phyloP scores from a whole-genome alignment of 768 basidiomycete species.

The Rhodocollybia butyracea region DNA sequence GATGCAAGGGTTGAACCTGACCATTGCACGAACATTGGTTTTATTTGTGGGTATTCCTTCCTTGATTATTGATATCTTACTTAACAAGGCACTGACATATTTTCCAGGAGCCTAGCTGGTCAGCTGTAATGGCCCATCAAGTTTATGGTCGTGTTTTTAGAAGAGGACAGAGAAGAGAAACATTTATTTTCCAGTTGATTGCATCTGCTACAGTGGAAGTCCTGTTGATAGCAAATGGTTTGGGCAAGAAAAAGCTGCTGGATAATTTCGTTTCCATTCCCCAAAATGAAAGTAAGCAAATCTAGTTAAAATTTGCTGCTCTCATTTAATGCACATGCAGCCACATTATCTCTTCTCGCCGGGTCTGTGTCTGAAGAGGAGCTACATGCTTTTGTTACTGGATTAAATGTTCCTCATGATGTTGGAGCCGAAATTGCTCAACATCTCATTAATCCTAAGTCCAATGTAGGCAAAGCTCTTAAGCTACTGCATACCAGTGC shows the following conservation, averaged over 20 bases:
- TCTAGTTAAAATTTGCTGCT: neutral
- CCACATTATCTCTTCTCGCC: too few relatives aligned
- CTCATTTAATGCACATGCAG: too few relatives aligned
- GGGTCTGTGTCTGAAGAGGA: too few relatives aligned
- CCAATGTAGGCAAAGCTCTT: too few relatives aligned
- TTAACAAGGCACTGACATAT: neutral
- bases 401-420: too few relatives aligned
- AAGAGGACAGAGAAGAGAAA: neutral
- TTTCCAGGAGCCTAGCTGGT: constrained; percentile 1
- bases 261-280: neutral
- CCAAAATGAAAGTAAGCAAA: neutral
- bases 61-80: neutral
- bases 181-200: constrained; percentile 2
- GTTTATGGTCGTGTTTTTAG: constrained; percentile 4
- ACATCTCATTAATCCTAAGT: too few relatives aligned
- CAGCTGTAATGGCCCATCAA: constrained; percentile 1
- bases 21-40: neutral
- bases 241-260: neutral
- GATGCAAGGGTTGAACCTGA: constrained; percentile 4
- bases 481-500: too few relatives aligned
- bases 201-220: constrained; percentile 3
- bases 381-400: too few relatives aligned
- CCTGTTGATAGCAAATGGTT: neutral
- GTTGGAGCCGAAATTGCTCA: too few relatives aligned
- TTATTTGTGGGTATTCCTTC: neutral